Percentiles rank a stretch among this genome's conserved stretches.
Conservation (phyloP, 2,329 filamentous ascomycete genomes). For the Xylaria polymorpha region DNA sequence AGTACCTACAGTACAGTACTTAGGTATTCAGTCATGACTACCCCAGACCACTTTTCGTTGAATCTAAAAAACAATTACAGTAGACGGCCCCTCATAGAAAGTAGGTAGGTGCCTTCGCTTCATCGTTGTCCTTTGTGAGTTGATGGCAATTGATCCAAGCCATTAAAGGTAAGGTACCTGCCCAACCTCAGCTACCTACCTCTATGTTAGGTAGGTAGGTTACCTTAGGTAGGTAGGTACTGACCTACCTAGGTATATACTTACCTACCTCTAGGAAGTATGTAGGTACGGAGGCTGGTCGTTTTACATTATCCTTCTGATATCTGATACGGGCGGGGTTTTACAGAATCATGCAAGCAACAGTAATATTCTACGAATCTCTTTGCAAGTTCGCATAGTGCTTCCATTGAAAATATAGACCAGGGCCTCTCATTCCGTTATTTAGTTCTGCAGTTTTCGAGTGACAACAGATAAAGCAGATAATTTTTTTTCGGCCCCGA, state of each 20-base stretch:
- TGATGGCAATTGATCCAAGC: not conserved
- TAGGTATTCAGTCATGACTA: not conserved
- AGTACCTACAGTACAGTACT: not conserved
- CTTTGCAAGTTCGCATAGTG: not conserved
- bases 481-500: not conserved
- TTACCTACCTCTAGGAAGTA: not conserved
- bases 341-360: slow-evolving; percentile 27
- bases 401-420: not conserved
- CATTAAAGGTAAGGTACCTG: no score
- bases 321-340: slow-evolving; percentile 23
- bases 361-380: not conserved
- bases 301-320: slow-evolving; percentile 11
- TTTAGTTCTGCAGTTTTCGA: not conserved
- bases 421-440: not conserved
- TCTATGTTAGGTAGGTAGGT: no score
- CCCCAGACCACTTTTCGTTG: not conserved
- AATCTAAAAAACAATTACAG: slow-evolving; percentile 8
- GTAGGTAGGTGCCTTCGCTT: not conserved
- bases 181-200: no score
- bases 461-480: not conserved
- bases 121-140: not conserved
- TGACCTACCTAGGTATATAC: not conserved
- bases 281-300: not conserved
- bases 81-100: not conserved
- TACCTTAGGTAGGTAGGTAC: no score